phyloP scores from a whole-genome alignment of 23 red algal genomes.

The Chondrus crispus region DNA sequence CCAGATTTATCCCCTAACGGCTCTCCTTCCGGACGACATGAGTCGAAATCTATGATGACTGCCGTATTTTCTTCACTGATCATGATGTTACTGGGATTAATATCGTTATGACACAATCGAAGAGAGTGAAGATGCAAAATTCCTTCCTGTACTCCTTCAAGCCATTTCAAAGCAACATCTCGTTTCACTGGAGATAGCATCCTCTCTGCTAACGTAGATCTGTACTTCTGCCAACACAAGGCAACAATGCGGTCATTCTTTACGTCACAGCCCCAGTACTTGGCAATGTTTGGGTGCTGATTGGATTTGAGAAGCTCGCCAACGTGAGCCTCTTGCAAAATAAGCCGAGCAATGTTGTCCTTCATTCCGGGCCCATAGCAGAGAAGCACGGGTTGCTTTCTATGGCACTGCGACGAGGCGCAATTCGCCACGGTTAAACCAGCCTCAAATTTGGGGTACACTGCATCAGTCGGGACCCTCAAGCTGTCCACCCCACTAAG shows the following conservation, averaged over 20 bases:
- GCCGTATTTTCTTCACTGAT: neutral
- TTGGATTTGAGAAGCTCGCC: neutral
- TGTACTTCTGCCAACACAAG: neutral
- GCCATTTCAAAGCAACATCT: neutral
- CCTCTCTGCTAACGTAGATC: neutral
- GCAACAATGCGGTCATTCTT: neutral
- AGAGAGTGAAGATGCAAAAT: conserved; percentile 19
- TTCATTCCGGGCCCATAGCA: neutral
- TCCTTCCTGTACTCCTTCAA: neutral
- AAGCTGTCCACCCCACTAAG: neutral
- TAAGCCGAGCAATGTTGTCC: neutral
- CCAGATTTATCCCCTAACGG: neutral
- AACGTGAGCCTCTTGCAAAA: neutral
- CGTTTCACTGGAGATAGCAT: neutral
- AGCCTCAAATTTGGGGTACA: neutral
- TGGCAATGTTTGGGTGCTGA: conserved; percentile 10
- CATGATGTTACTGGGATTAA: conserved; percentile 36
- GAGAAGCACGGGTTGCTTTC: neutral
- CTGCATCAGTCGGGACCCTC: neutral
- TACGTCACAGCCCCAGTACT: neutral
- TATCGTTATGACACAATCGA: conserved; percentile 34
- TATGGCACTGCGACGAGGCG: neutral
- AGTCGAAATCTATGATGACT: conserved; percentile 41
- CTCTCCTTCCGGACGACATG: neutral
- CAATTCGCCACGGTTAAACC: neutral